These are phyloP conservation scores for Camelina sativa DNA, from an alignment of 345 rosid genomes.

Conservation along the genomic window DNA sequence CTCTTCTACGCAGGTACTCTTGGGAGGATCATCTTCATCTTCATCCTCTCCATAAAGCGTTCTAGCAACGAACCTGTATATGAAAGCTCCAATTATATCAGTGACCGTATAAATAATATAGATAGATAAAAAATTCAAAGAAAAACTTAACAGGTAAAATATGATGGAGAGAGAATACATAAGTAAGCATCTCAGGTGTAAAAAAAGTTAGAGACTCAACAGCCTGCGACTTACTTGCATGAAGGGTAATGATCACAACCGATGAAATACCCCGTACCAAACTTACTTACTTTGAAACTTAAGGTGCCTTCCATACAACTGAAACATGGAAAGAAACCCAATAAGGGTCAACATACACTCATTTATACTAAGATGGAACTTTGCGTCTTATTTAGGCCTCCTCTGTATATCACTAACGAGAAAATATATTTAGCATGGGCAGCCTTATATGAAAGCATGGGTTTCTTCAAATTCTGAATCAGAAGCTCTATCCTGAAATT, in stretches of 20 bases:
- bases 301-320: constrained; percentile 90
- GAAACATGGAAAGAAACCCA: constrained; percentile 45
- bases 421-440: constrained; percentile 20
- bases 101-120: constrained; percentile 9
- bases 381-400: constrained; percentile 17
- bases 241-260: constrained; percentile 91
- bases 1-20: constrained; percentile 59
- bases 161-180: constrained; percentile 14
- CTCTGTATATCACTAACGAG: constrained; percentile 4
- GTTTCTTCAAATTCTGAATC: constrained; percentile 8
- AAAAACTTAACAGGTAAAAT: neutral
- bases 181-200: constrained; percentile 9
- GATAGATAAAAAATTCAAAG: neutral
- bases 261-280: constrained; percentile 86
- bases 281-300: constrained; percentile 82
- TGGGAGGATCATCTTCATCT: constrained; percentile 66
- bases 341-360: constrained; percentile 18
- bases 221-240: constrained; percentile 80
- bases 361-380: neutral
- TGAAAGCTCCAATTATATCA: constrained; percentile 25
- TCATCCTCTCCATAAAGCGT: constrained; percentile 77
- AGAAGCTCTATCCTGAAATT: constrained; percentile 13
- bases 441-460: neutral
- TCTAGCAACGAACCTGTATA: constrained; percentile 84
- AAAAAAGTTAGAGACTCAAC: constrained; percentile 5